A percentile compares a stretch with the other conserved stretches of the same genome.
These are phyloP conservation scores for Skeletonema marinoi DNA, from an alignment of 108 stramenopile species.

Conservation along the genomic window DNA sequence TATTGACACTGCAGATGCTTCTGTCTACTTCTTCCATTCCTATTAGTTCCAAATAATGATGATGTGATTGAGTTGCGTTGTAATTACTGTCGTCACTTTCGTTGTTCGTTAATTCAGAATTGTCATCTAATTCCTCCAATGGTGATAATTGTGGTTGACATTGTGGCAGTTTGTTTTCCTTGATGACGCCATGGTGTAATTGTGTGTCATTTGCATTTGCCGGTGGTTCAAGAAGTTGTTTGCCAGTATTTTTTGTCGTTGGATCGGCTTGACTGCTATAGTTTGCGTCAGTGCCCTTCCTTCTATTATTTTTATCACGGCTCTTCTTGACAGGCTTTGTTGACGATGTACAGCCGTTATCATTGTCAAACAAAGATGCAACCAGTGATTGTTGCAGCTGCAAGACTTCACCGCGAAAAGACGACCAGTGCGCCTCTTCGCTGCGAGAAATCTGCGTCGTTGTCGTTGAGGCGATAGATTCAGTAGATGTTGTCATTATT, in stretches of 20 bases:
- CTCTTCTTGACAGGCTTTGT: neutral
- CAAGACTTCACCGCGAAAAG: neutral
- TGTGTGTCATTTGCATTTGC: neutral
- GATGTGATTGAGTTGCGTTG: neutral
- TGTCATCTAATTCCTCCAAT: neutral
- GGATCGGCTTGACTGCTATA: neutral
- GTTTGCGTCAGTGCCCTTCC: neutral
- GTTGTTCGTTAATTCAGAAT: too few relatives aligned
- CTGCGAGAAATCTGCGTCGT: neutral
- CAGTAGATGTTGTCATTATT: neutral
- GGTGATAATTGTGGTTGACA: neutral
- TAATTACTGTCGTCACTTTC: neutral
- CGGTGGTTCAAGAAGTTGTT: neutral
- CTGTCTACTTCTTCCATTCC: conserved; percentile 8
- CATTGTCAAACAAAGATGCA: neutral
- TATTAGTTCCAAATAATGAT: neutral
- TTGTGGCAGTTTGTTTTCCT: neutral
- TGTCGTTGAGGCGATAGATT: neutral
- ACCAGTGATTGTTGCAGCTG: neutral
- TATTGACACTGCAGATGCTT: conserved; percentile 8
- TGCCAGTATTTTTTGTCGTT: neutral
- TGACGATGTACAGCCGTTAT: neutral
- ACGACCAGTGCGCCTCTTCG: conserved; percentile 5
- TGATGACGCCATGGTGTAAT: neutral
- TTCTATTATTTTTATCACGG: neutral